Evolutionary conservation across 768 basidiomycete species (phyloP), one percentile per base, ranked within the genome.

Genomic region (Phaffia australis): DNA sequence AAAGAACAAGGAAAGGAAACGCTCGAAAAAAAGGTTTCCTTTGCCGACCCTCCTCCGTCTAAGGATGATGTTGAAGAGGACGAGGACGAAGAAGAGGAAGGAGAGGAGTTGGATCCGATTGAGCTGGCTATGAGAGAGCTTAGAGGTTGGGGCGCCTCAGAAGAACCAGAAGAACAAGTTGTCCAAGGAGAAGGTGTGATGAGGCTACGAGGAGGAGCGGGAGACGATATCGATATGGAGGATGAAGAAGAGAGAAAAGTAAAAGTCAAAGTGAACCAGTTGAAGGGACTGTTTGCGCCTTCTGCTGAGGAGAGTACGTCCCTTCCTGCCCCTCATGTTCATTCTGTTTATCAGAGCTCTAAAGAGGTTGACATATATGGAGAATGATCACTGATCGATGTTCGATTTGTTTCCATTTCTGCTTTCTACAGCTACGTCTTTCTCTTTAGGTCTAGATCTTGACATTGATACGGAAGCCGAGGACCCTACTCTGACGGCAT

Each of bases 191-290:
- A 32, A 8, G 47, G 8, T n/a, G 65, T 54, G 23, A 19, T 66
- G 48, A 47, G 65, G 7, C 32, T 66, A 51, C 48, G 65, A 42
- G 65, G 65, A n/a, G 65, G 65, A 19, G 42, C 48, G 11, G 32
- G 50, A 56, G 55, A 21, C 14, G 52, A 32, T 18, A n/a, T 29
- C 27, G 59, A 56, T 4, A 48, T 60, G 23, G 59, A 60, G 5
- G 65, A 66, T 23, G 60, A 55, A 19, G 52, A 21, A 7, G 54
- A 55, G 19, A 27, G 30, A 6, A 27, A 50, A 32, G 27, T 19
- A 54, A 87, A 78, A 0, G 81, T 82, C 23, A 79, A 78, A 23
- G 81, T 72, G 30, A 83, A 77, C 21, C 79, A 48, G 60, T 23
- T 72, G 29, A 71, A 71, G 59, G 69, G 61, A 9, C 68, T 72